These are phyloP conservation scores for Capronia coronata DNA, from an alignment of 2,329 filamentous ascomycete species.

Conservation along the genomic window DNA sequence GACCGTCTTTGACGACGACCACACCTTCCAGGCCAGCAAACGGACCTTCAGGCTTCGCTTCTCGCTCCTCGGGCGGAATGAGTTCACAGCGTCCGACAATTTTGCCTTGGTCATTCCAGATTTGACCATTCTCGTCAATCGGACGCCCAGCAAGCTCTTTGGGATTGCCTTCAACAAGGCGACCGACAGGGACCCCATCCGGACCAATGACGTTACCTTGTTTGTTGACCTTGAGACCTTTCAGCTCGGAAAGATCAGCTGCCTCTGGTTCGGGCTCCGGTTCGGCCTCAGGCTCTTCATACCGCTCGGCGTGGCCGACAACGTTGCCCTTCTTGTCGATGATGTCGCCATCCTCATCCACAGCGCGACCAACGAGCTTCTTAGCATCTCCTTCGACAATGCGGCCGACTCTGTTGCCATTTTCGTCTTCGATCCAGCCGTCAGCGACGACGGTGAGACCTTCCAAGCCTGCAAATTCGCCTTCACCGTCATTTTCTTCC, in stretches of 20 bases:
- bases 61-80: constrained; percentile 52
- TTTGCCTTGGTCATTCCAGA: constrained; percentile 53
- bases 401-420: constrained; percentile 43
- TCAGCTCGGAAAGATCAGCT: constrained; percentile 48
- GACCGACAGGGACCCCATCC: constrained; percentile 50
- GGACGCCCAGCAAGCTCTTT: constrained; percentile 52
- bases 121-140: constrained; percentile 50
- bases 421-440: constrained; percentile 46
- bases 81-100: constrained; percentile 53
- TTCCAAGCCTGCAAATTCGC: constrained; percentile 42
- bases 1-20: constrained; percentile 52
- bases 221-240: constrained; percentile 53
- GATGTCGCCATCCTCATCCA: constrained; percentile 58
- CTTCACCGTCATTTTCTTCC: constrained; percentile 36
- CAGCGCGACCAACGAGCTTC: constrained; percentile 52
- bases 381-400: constrained; percentile 55
- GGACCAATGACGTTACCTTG: constrained; percentile 50
- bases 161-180: constrained; percentile 51
- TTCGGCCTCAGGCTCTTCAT: constrained; percentile 47
- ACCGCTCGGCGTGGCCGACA: constrained; percentile 51
- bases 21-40: constrained; percentile 54
- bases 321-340: constrained; percentile 57
- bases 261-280: constrained; percentile 39
- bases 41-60: constrained; percentile 50
- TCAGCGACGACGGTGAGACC: constrained; percentile 44